Conservation (phyloP, 768 basidiomycete species). For the Termitomyces eurrhizus region DNA sequence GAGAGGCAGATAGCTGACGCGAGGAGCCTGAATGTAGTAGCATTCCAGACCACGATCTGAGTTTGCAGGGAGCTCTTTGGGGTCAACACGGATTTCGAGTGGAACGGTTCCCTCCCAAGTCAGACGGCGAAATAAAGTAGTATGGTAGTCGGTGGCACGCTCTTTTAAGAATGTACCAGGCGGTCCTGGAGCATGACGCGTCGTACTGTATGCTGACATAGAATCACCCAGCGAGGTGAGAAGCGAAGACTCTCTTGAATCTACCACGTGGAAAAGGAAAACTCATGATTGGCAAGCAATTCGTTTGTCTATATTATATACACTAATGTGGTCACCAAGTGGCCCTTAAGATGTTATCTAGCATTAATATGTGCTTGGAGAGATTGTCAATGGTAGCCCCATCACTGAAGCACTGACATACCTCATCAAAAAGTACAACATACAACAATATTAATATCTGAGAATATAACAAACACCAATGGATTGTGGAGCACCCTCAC, state of each 20-base stretch:
- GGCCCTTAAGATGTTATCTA: no score
- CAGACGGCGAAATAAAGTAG: slow-evolving; percentile 81
- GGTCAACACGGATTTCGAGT: slow-evolving; percentile 83
- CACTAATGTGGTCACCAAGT: no score
- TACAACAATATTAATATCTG: no score
- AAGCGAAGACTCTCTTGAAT: not conserved
- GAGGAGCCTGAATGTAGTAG: slow-evolving; percentile 87
- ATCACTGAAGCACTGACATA: no score
- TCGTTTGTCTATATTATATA: no score
- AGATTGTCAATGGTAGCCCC: no score
- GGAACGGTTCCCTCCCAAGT: slow-evolving; percentile 92
- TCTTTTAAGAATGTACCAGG: slow-evolving; percentile 30
- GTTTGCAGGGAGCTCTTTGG: slow-evolving; percentile 86
- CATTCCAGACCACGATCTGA: slow-evolving; percentile 87
- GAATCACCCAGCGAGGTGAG: not conserved
- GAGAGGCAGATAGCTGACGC: slow-evolving; percentile 91
- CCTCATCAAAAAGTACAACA: no score
- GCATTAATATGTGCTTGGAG: no score
- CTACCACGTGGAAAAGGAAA: slow-evolving; percentile 4
- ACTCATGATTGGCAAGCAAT: not conserved
- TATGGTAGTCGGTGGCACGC: slow-evolving; percentile 47
- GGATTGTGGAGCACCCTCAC: no score
- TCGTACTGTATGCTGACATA: slow-evolving; percentile 53
- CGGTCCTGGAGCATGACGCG: slow-evolving; percentile 40
- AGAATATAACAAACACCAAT: no score